These are phyloP conservation scores for Camillea tinctor DNA, from an alignment of 2,329 filamentous ascomycete genomes.

Conservation along the genomic window DNA sequence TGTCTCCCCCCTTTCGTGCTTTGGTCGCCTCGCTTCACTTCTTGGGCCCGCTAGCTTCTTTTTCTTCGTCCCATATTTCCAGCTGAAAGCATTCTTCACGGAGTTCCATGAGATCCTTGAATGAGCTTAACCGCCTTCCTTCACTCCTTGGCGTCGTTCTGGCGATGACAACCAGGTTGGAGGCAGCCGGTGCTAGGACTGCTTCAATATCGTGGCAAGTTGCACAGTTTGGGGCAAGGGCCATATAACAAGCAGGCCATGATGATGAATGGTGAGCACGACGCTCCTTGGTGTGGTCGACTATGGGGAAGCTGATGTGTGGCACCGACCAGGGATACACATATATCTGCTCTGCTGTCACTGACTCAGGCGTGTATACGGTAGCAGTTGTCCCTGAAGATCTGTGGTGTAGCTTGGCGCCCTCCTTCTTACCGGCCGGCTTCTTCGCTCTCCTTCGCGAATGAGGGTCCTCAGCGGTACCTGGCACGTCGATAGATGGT, in stretches of 20 bases:
- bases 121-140: slow-evolving; percentile 11
- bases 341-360: slow-evolving; percentile 13
- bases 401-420: not conserved
- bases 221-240: slow-evolving; percentile 16
- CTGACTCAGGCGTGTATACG: not conserved
- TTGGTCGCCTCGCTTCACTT: not conserved
- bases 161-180: slow-evolving; percentile 11
- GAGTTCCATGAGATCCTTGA: slow-evolving; percentile 12
- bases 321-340: slow-evolving; percentile 20
- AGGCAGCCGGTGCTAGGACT: slow-evolving; percentile 12
- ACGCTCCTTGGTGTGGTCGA: slow-evolving; percentile 21
- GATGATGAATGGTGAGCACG: not conserved
- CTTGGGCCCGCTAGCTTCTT: not conserved
- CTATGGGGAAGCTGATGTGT: slow-evolving; percentile 27
- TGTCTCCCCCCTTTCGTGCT: not conserved
- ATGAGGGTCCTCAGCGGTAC: not conserved
- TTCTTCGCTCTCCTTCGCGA: not conserved
- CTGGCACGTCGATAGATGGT: not conserved
- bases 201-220: slow-evolving; percentile 18
- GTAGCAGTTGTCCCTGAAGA: not conserved
- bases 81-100: slow-evolving; percentile 20
- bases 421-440: not conserved
- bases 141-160: slow-evolving; percentile 12
- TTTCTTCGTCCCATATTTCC: slow-evolving; percentile 23
- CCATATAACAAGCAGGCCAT: slow-evolving; percentile 21